Conservation (phyloP, 2,329 filamentous ascomycete species). For the Knoxdaviesia proteae region DNA sequence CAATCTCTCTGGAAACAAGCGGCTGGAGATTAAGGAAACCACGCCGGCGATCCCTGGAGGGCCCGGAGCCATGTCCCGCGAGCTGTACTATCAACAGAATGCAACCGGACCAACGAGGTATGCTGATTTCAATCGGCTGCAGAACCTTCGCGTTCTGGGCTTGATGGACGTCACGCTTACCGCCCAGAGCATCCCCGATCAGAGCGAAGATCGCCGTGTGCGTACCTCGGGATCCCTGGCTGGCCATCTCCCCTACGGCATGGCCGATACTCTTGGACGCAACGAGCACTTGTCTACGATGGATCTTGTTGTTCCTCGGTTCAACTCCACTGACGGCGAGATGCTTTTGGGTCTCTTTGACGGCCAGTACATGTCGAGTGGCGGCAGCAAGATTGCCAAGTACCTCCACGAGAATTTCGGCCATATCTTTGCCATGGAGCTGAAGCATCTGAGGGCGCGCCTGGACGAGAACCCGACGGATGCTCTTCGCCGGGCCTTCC, state of each 20-base stretch:
- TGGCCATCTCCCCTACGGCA: conserved; percentile 80
- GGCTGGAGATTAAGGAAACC: conserved; percentile 68
- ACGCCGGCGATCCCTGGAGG: conserved; percentile 34
- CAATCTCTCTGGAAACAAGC: conserved; percentile 91
- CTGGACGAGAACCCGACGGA: conserved; percentile 57
- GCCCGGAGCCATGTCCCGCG: conserved; percentile 30
- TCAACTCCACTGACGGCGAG: conserved; percentile 76
- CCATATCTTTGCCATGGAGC: conserved; percentile 59
- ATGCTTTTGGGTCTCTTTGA: conserved; percentile 91
- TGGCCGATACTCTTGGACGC: conserved; percentile 85
- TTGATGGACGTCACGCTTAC: conserved; percentile 97
- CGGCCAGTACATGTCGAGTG: conserved; percentile 68
- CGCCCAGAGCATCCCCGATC: conserved; percentile 79
- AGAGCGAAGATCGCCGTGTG: conserved; percentile 85
- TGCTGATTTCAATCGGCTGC: conserved; percentile 74
- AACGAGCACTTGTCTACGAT: conserved; percentile 91
- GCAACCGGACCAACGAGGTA: conserved; percentile 17
- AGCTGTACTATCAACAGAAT: conserved; percentile 17
- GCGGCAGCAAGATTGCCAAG: conserved; percentile 89
- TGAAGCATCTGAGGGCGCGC: conserved; percentile 50
- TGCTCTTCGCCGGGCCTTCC: conserved; percentile 68
- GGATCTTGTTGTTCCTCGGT: conserved; percentile 82
- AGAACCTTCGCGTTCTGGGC: conserved; percentile 69
- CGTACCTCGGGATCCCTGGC: conserved; percentile 91
- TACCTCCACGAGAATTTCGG: conserved; percentile 93